Evolutionary conservation across 2,329 filamentous ascomycete genomes (phyloP).

Genomic region (Ophiognomonia clavigignenti-juglandacearum): DNA sequence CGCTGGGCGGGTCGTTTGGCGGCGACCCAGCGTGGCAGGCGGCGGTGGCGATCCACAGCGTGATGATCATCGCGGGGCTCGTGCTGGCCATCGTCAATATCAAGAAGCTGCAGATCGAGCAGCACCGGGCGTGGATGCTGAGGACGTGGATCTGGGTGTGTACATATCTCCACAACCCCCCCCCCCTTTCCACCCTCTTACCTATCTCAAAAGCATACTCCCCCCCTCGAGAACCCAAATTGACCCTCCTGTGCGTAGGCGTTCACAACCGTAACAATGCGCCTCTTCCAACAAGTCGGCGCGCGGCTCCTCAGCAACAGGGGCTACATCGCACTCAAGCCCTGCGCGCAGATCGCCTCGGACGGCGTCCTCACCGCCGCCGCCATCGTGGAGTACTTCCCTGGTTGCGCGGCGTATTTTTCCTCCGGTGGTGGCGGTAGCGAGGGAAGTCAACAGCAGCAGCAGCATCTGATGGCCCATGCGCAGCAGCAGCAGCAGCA

Average conservation of each 20-base stretch:
- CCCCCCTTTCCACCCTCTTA: not conserved
- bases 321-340: conserved; percentile 24
- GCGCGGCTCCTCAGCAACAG: conserved; percentile 31
- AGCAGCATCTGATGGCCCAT: no score
- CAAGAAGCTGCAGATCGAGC: conserved; percentile 55
- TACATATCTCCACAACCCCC: no score
- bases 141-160: conserved; percentile 44
- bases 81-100: conserved; percentile 50
- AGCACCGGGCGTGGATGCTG: conserved; percentile 62
- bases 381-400: conserved; percentile 32
- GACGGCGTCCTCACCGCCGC: conserved; percentile 27
- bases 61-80: conserved; percentile 39
- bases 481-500: no score
- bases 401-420: conserved; percentile 37
- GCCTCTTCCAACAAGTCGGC: conserved; percentile 41
- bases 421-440: no score
- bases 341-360: conserved; percentile 45
- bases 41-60: conserved; percentile 35
- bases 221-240: no score
- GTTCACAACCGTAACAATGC: conserved; percentile 47
- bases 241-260: conserved; percentile 25
- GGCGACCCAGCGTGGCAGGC: conserved; percentile 47
- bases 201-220: no score
- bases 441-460: no score
- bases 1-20: conserved; percentile 46